Conservation (phyloP, 257 asterid species). For the Solanum paucissectum region DNA sequence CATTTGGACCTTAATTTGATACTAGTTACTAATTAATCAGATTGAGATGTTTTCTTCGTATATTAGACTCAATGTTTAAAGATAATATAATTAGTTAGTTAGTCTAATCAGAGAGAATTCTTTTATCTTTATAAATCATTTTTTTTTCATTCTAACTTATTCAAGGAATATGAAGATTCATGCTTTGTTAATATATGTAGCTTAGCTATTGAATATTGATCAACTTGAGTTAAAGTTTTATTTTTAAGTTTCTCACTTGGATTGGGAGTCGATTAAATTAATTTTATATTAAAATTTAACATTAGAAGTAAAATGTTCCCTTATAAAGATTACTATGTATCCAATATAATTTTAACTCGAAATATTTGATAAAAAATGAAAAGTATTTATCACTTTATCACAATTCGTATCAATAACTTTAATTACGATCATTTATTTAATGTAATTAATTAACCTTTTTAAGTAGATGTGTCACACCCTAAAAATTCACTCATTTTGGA, state of each 20-base stretch:
- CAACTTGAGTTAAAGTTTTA: not conserved
- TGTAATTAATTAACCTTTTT: not conserved
- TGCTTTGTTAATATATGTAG: not conserved
- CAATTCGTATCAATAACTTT: too few relatives aligned
- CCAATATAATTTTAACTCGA: too few relatives aligned
- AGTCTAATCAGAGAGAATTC: not conserved
- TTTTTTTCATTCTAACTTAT: not conserved
- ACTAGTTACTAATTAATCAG: not conserved
- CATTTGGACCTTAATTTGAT: not conserved
- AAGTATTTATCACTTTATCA: too few relatives aligned
- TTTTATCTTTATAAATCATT: too few relatives aligned
- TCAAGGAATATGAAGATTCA: not conserved
- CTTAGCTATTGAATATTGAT: not conserved
- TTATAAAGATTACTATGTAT: not conserved
- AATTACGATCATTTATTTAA: not conserved
- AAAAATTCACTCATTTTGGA: not conserved
- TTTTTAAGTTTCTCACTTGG: not conserved
- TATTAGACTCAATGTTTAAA: not conserved
- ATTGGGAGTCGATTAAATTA: not conserved
- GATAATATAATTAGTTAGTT: not conserved
- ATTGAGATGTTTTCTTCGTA: not conserved
- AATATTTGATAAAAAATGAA: not conserved
- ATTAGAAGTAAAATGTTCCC: not conserved
- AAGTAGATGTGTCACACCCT: too few relatives aligned
- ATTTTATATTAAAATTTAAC: not conserved